Base-by-base conservation (phyloP, 73 alveolate species). In the Paramecium tetraurelia region DNA sequence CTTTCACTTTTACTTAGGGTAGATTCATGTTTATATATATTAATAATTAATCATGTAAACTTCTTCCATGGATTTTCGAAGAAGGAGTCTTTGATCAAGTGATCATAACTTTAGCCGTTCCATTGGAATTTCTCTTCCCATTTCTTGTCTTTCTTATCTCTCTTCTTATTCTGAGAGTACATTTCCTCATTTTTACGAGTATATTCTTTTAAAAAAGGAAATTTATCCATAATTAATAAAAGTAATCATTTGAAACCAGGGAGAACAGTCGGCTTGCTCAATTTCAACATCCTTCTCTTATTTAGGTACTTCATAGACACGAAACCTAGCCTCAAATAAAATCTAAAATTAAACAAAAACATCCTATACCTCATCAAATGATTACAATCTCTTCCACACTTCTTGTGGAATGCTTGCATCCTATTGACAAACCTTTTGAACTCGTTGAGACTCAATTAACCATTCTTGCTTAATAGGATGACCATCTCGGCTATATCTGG, bases 31-130 rank as follows among this genome's bases (percentile, higher is more conserved):
- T 40, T 40, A 40, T 31, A 68, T 68, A 20, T 20, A 36, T 35
- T 72, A 72, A 72, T 33, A 20, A 72, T 35, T 72, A 43, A 80
- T 80, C 87, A 75, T 29, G 58, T 44, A 46, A 44, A 44, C 43
- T 80, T 80, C 57, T 80, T 80, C 90, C 90, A 80, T 27, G 90
- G 90, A 80, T 80, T 46, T 46, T 80, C 90, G 48, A 80, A 80
- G 57, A 80, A 80, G 2, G 90, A 80, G 22, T 40, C 76, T 24
- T 41, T 41, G 7, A 80, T 80, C 27, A 43, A 80, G n/a, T 48
- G 29, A 20, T 48, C 90, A 43, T 80, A 43, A 22, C 90, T 48
- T 22, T 80, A 43, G 5, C 59, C 86, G 7, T 72, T 36, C 59
- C 59, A 72, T 16, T 18, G 40, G 33, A 29, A 22, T 43, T 72